Base-by-base conservation (phyloP, 148 eudicot genomes). In the Hydrangea macrophylla region DNA sequence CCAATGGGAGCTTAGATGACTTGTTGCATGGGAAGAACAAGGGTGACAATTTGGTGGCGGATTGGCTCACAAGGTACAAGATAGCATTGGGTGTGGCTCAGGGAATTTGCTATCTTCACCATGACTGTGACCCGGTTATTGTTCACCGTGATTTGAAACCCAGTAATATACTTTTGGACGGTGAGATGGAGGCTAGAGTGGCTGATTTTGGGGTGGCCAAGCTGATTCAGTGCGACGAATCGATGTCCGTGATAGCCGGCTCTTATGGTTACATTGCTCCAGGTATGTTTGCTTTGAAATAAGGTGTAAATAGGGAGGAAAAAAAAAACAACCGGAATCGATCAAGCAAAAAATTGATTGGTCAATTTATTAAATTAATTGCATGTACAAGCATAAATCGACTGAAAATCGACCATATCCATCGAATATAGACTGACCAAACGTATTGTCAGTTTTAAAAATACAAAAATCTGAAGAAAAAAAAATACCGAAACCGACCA, bases 201-300 rank as follows among this genome's bases (percentile, higher is more conserved):
- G 99, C 99, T 0, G 99, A 94, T 75, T 94, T 94, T 55, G 99
- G 99, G 30, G 91, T 94, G 15, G 97, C 99, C 4, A 94, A 94
- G 81, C 76, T 90, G 57, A 86, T 94, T 24, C 74, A 86, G 62
- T 64, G 71, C 31, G 85, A 94, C 1, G 91, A 91, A 58, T 85
- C 93, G 0, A 94, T 94, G 99, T 94, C 99, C 0, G 97, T 94
- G 27, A 84, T 91, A 58, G 99, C 99, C 28, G 99, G 98, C 26
- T 94, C 99, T 26, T 94, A 94, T 25, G 97, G 99, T 54, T 94
- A 94, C 76, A 94, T 94, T 69, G 99, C 99, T 0, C 99, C 99
- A 39, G 99, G 99, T 94, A 77, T 20, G 42, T 53, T 58, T n/a
- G n/a, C n/a, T 51, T 33, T 28, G 2, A 58, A 28, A 30, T 15